phyloP scores from a whole-genome alignment of 441 rosid genomes.

The Gossypium lobatum region DNA sequence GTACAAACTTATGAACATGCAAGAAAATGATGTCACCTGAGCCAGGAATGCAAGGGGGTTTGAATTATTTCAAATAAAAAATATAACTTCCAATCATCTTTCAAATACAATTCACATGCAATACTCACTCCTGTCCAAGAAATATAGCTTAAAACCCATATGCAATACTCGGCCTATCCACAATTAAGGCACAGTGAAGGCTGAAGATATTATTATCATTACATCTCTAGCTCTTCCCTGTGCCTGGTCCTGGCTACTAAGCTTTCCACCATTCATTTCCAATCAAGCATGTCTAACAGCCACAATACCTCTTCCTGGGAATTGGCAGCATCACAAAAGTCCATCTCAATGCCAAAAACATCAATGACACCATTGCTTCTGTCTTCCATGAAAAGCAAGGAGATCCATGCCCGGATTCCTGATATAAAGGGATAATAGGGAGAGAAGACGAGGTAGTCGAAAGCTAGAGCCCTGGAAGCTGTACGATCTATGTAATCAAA shows the following conservation, averaged over 20 bases:
- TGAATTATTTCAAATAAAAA: not conserved
- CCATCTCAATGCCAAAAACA: conserved; percentile 82
- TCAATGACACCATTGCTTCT: conserved; percentile 46
- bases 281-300: conserved; percentile 85
- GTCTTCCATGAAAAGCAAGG: conserved; percentile 66
- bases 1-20: conserved; percentile 18
- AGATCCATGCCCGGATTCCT: conserved; percentile 74
- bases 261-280: conserved; percentile 51
- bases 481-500: conserved; percentile 73
- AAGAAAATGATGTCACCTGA: not conserved
- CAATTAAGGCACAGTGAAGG: not conserved
- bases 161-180: not conserved
- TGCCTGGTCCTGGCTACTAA: conserved; percentile 2
- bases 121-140: too few species aligned
- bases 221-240: not conserved
- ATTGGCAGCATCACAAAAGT: conserved; percentile 74
- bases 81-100: too few species aligned
- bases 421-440: conserved; percentile 74
- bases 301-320: conserved; percentile 79
- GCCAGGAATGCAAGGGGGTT: not conserved
- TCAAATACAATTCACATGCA: too few species aligned
- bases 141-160: too few species aligned
- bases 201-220: not conserved
- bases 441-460: conserved; percentile 72
- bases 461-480: conserved; percentile 62